Evolutionary conservation across 495 filamentous ascomycete species (phyloP), one percentile per base, ranked within the genome.

Genomic region (Xylaria cubensis): DNA sequence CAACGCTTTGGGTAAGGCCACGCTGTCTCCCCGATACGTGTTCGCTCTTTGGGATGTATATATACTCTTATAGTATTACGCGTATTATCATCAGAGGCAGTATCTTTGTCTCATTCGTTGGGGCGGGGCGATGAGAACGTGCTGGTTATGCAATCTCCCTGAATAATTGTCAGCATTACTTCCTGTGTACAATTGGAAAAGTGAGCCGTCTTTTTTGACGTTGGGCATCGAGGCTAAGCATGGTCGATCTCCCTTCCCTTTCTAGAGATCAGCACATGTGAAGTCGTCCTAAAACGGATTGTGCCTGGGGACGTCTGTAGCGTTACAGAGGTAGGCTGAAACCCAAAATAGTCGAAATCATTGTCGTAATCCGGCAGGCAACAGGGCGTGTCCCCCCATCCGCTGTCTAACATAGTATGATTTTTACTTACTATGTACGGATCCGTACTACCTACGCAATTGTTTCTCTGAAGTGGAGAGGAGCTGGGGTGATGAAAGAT

Each of bases 401-500:
- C 26, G 53, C 15, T 32, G 53, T 56, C 53, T 32, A 46, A 46
- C 26, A 29, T 29, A 29, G 12, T 46, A 32, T 26, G 26, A 7
- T 53, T 53, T 59, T 24, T 26, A 39, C 36, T 42, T 42, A 13
- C 39, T 9, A 42, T 42, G 39, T 42, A 42, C 36, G 26, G 26
- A 29, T 29, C 26, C 26, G 26, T 36, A 36, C 34, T 13, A 42
- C 39, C 0, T 39, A 12, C 34, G 58, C 58, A 61, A 34, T 61
- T 61, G 58, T 61, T 61, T 39, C 58, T 39, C 19, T 36, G 34
- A 19, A n/a, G 32, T 61, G 58, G 58, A 61, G 58, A 32, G 32
- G 58, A 61, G 55, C 58, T 39, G 34, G 58, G 58, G 34, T 61
- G 58, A 29, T 66, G 64, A 66, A 66, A 66, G 64, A 46, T 66